Evolutionary conservation across 768 basidiomycete species (phyloP).

Genomic region (Rickenella mellea): DNA sequence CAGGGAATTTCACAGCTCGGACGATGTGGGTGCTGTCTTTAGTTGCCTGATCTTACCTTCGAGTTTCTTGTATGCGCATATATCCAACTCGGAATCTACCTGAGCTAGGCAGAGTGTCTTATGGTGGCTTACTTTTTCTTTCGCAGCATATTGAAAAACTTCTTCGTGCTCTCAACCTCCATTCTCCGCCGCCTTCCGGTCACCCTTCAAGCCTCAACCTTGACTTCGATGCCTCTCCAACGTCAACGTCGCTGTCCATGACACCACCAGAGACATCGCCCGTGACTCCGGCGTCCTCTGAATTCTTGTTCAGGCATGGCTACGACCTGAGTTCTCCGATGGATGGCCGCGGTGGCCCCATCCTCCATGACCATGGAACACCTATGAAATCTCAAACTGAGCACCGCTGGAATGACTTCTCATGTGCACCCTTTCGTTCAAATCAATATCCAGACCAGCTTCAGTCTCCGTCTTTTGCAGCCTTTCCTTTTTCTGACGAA

Average conservation of each 20-base stretch:
- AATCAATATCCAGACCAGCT: no score
- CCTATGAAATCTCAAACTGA: no score
- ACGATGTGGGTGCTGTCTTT: constrained; percentile 14
- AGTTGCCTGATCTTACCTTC: constrained; percentile 17
- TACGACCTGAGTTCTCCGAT: no score
- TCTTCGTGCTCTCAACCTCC: constrained; percentile 68
- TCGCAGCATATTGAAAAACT: constrained; percentile 71
- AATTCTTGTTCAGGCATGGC: constrained; percentile 5
- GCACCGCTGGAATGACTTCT: no score
- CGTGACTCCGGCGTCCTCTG: constrained; percentile 5
- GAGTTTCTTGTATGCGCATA: constrained; percentile 14
- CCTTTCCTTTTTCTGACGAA: no score
- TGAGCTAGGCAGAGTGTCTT: not conserved
- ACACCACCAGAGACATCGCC: constrained; percentile 6
- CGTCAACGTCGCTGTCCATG: constrained; percentile 1
- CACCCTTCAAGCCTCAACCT: constrained; percentile 35
- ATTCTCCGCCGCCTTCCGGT: constrained; percentile 53
- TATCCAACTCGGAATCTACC: constrained; percentile 8
- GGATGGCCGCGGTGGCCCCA: no score
- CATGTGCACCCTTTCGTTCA: no score
- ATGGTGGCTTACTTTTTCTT: constrained; percentile 1
- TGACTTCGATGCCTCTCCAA: constrained; percentile 26
- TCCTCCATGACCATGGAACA: no score
- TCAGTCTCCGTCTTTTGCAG: no score
- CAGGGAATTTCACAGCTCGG: constrained; percentile 43